These are phyloP conservation scores for Trichoderma sp. DNA, from an alignment of 2,329 filamentous ascomycete genomes.

Conservation along the genomic window DNA sequence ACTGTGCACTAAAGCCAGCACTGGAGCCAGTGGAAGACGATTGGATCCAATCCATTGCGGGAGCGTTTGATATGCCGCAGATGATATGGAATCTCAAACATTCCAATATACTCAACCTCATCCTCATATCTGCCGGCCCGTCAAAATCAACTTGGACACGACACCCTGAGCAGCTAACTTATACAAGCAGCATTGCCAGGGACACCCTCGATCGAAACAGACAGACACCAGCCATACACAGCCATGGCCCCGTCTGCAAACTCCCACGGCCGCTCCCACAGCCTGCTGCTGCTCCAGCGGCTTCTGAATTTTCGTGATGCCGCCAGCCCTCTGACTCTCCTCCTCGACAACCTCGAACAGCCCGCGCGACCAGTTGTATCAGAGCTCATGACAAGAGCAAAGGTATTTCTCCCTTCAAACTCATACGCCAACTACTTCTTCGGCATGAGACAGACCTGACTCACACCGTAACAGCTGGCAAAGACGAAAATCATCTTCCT, in stretches of 20 bases:
- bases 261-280: constrained; percentile 77
- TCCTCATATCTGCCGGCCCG: no score
- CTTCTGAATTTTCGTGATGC: constrained; percentile 76
- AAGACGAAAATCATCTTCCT: constrained; percentile 74
- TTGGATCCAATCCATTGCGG: background rate
- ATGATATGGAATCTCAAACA: no score
- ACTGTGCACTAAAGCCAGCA: background rate
- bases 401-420: constrained; percentile 51
- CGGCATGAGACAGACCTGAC: background rate
- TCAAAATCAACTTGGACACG: no score
- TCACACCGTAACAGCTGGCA: constrained; percentile 47
- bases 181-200: background rate
- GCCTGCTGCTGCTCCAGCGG: constrained; percentile 79
- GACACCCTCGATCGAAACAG: no score
- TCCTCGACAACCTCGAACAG: constrained; percentile 86
- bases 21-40: background rate
- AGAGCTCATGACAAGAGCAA: constrained; percentile 76
- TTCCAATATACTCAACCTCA: no score
- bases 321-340: constrained; percentile 81
- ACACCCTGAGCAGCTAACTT: no score
- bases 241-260: constrained; percentile 59
- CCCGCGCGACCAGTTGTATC: constrained; percentile 67
- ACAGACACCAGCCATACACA: background rate
- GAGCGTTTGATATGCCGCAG: no score
- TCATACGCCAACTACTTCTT: background rate